A percentile compares a stretch with the other conserved stretches of the same genome.
These are phyloP conservation scores for Xanthoconium purpureum DNA, from an alignment of 768 basidiomycete species.

Conservation along the genomic window DNA sequence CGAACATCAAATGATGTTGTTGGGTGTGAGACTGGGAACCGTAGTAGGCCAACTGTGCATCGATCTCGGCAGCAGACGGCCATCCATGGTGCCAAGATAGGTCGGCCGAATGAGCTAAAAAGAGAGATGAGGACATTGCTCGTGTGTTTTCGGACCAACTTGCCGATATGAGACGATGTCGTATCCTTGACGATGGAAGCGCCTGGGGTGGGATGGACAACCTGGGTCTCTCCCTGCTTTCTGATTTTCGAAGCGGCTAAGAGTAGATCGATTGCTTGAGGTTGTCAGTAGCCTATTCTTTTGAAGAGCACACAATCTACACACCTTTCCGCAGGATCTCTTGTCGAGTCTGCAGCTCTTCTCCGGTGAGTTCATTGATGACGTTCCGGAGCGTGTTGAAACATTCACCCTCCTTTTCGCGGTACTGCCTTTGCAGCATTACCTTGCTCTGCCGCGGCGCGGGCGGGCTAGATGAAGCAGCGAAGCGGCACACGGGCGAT, in stretches of 20 bases:
- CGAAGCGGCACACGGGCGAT: neutral
- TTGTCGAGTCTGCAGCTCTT: slow-evolving; percentile 14
- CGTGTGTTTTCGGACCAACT: neutral
- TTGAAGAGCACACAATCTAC: neutral
- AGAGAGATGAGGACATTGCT: neutral
- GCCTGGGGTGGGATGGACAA: neutral
- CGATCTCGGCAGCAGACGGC: neutral
- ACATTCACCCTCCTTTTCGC: slow-evolving; percentile 21
- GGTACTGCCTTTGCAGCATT: slow-evolving; percentile 18
- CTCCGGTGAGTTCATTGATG: slow-evolving; percentile 18
- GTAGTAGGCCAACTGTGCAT: neutral
- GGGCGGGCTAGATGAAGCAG: neutral
- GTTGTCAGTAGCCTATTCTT: neutral
- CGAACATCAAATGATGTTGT: neutral
- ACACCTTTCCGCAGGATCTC: slow-evolving; percentile 24
- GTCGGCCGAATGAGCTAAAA: slow-evolving; percentile 1
- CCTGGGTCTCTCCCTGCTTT: neutral
- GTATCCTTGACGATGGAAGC: neutral
- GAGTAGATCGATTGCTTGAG: slow-evolving; percentile 13
- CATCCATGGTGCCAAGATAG: neutral
- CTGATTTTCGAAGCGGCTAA: neutral
- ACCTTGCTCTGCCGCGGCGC: slow-evolving; percentile 11
- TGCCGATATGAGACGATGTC: neutral
- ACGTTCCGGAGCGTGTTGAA: slow-evolving; percentile 19
- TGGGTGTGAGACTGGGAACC: neutral